phyloP scores from a whole-genome alignment of 257 asterid species.

The Linderniella brevidens region DNA sequence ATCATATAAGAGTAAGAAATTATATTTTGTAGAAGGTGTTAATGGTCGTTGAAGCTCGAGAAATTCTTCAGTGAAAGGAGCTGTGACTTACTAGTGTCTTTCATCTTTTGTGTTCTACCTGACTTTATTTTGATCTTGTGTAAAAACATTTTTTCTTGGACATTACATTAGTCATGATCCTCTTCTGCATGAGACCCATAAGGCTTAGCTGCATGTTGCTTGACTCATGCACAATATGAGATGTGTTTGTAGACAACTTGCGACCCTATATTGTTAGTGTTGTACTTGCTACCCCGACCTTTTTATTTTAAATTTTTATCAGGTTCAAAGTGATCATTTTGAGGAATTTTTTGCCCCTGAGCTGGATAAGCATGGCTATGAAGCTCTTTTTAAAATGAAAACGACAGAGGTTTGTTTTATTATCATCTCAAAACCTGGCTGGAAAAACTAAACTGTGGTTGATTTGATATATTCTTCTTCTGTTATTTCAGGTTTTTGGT shows the following conservation, averaged over 20 bases:
- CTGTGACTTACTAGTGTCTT: no score
- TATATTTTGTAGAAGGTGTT: no score
- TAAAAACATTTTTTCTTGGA: no score
- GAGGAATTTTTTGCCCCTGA: slow-evolving; percentile 92
- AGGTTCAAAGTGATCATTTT: slow-evolving; percentile 93
- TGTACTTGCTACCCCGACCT: background rate
- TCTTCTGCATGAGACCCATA: no score
- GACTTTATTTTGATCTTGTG: background rate
- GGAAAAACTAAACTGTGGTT: slow-evolving; percentile 8
- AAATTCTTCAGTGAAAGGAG: no score
- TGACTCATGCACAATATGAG: no score
- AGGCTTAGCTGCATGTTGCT: no score
- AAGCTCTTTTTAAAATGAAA: slow-evolving; percentile 61
- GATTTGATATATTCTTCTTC: slow-evolving; percentile 8
- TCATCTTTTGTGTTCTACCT: background rate
- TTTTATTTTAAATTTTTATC: slow-evolving; percentile 9
- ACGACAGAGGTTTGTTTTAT: slow-evolving; percentile 68
- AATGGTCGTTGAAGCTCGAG: no score
- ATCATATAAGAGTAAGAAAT: no score
- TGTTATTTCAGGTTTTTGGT: slow-evolving; percentile 39
- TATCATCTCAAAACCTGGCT: slow-evolving; percentile 7
- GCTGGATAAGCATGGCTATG: slow-evolving; percentile 95
- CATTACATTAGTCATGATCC: no score
- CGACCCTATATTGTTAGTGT: no score
- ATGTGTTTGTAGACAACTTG: no score